Conservation (phyloP, 2,329 filamentous ascomycete species). For the Lizonia empirigonia region DNA sequence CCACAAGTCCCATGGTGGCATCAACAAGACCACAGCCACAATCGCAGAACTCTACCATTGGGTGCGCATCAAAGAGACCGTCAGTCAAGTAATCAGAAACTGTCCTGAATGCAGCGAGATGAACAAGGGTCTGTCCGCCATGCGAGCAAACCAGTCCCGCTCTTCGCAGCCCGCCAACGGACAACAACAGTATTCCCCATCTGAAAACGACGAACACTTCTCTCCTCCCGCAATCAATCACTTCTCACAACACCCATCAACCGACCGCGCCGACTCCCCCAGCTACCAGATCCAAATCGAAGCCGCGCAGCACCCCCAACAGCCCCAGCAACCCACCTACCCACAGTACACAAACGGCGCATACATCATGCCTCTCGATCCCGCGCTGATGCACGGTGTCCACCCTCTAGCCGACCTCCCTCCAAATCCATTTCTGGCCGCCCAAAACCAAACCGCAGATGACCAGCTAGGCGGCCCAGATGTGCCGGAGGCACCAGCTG, state of each 20-base stretch:
- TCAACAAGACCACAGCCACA: conserved; percentile 96
- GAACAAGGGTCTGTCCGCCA: conserved; percentile 42
- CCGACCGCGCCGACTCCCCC: conserved; percentile 29
- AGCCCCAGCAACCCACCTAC: conserved; percentile 35
- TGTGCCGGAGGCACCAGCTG: background rate
- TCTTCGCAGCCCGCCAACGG: conserved; percentile 15
- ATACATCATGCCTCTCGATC: conserved; percentile 63
- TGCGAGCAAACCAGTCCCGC: conserved; percentile 31
- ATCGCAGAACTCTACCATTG: conserved; percentile 96
- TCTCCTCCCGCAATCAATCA: conserved; percentile 9
- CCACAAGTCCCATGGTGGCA: conserved; percentile 78
- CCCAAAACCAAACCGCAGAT: background rate
- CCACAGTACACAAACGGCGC: conserved; percentile 47
- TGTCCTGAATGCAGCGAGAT: conserved; percentile 86
- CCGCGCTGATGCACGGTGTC: conserved; percentile 61
- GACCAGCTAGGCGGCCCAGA: background rate
- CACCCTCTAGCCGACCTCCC: conserved; percentile 39
- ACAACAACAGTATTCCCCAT: conserved; percentile 10
- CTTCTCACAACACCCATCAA: conserved; percentile 4
- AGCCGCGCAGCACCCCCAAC: conserved; percentile 30
- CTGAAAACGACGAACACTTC: conserved; percentile 10
- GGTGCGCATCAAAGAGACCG: conserved; percentile 97
- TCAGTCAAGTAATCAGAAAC: conserved; percentile 90
- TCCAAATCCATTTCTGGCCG: conserved; percentile 42
- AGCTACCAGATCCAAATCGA: conserved; percentile 38